A percentile compares a stretch with the other conserved stretches of the same genome.
Conservation (phyloP, 768 basidiomycete genomes). For the Porpolomopsis calyptriformis region DNA sequence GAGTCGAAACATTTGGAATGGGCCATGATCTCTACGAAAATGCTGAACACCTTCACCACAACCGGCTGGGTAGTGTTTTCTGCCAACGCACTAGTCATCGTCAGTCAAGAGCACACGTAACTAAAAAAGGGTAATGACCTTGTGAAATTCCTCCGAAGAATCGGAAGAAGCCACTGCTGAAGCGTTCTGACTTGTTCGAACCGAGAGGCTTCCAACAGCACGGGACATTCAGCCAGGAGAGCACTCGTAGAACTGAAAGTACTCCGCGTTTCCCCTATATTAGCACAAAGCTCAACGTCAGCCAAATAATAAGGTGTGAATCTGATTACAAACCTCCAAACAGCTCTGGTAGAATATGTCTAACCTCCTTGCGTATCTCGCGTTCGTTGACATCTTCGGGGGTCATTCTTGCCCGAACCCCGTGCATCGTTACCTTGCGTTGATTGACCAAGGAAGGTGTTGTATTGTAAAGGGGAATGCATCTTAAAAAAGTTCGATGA, state of each 20-base stretch:
- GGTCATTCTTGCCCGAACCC: constrained; percentile 54
- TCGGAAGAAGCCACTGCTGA: constrained; percentile 65
- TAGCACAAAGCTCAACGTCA: background rate
- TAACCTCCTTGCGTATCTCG: constrained; percentile 61
- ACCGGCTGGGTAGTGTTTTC: constrained; percentile 23
- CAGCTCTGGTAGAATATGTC: constrained; percentile 50
- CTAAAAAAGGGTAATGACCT: constrained; percentile 27
- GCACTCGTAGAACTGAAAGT: constrained; percentile 25
- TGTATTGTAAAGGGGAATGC: constrained; percentile 58
- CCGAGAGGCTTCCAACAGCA: constrained; percentile 44
- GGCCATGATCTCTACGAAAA: constrained; percentile 50
- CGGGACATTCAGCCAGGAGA: constrained; percentile 34
- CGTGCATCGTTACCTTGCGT: constrained; percentile 59
- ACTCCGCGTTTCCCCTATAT: constrained; percentile 22
- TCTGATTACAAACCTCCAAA: constrained; percentile 42
- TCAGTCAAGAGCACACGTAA: background rate
- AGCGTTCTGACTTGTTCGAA: constrained; percentile 69
- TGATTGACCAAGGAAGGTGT: constrained; percentile 54
- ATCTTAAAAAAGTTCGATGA: constrained; percentile 58
- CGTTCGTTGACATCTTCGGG: constrained; percentile 63
- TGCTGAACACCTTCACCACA: constrained; percentile 46
- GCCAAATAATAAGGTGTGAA: background rate
- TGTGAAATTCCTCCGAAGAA: constrained; percentile 42
- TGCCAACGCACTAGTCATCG: constrained; percentile 11
- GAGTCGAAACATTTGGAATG: constrained; percentile 54